Conservation (phyloP, 1,139 yeast species). For the Candida sp. region DNA sequence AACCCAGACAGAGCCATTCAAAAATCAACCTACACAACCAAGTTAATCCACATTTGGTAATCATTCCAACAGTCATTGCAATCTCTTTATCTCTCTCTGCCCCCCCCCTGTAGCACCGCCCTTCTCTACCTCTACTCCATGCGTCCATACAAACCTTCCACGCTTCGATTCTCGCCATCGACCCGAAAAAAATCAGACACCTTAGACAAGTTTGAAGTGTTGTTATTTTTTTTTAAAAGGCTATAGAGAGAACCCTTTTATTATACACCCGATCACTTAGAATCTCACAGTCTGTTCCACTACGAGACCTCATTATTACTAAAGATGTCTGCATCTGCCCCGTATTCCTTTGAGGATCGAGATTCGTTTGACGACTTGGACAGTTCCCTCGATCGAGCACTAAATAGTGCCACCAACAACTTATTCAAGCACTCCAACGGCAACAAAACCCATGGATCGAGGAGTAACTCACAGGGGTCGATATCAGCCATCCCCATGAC, state of each 20-base stretch:
- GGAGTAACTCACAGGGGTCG: slow-evolving; percentile 30
- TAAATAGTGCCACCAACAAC: slow-evolving; percentile 41
- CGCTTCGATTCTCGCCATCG: not conserved
- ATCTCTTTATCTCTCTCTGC: no score
- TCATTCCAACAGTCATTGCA: no score
- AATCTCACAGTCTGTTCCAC: not conserved
- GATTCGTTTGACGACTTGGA: slow-evolving; percentile 50
- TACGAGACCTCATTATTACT: no score
- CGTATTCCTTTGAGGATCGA: slow-evolving; percentile 16
- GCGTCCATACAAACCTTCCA: not conserved
- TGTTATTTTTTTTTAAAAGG: not conserved
- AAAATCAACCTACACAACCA: no score
- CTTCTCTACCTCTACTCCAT: no score
- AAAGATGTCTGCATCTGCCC: slow-evolving; percentile 5
- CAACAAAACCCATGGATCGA: slow-evolving; percentile 15
- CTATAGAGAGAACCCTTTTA: not conserved
- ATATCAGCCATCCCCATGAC: slow-evolving; percentile 33
- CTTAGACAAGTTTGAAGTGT: not conserved
- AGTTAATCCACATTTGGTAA: no score
- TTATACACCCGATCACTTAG: not conserved
- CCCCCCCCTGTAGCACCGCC: no score
- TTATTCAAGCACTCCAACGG: slow-evolving; percentile 21
- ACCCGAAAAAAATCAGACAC: not conserved
- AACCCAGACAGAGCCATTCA: no score
- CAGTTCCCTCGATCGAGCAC: slow-evolving; percentile 45